phyloP scores from a whole-genome alignment of 176 grass and related monocot genomes.

The Secale cereale region DNA sequence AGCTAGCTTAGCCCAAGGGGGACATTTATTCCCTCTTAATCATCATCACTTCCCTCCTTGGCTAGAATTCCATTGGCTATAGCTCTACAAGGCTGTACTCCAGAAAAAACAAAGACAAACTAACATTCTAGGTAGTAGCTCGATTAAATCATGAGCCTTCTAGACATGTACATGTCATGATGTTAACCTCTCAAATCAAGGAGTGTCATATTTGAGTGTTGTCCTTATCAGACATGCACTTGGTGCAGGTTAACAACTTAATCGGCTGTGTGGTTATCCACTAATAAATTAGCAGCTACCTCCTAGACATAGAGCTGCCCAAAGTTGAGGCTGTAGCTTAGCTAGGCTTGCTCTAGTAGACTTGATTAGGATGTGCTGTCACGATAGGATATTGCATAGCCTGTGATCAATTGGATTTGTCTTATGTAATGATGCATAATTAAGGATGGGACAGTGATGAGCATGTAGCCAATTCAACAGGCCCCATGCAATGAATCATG shows the following conservation, averaged over 20 bases:
- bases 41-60: constrained; percentile 9
- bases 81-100: not conserved
- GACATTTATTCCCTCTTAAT: constrained; percentile 21
- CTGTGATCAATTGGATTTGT: constrained; percentile 22
- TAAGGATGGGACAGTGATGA: constrained; percentile 19
- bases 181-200: constrained; percentile 18
- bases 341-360: constrained; percentile 3
- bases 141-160: not conserved
- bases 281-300: not conserved
- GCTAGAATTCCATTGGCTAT: not conserved
- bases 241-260: not conserved
- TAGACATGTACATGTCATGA: not conserved
- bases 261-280: constrained; percentile 23
- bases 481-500: constrained; percentile 21
- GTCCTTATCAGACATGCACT: constrained; percentile 28
- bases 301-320: not conserved
- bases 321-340: not conserved
- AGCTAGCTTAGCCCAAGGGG: constrained; percentile 3
- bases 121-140: not conserved
- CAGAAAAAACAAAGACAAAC: constrained; percentile 7
- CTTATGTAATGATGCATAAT: constrained; percentile 26
- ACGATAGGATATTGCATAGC: not conserved
- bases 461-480: not conserved
- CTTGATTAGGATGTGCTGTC: constrained; percentile 29
- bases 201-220: not conserved